phyloP scores from a whole-genome alignment of 2,329 filamentous ascomycete species.

The Metarhizium brunneum region DNA sequence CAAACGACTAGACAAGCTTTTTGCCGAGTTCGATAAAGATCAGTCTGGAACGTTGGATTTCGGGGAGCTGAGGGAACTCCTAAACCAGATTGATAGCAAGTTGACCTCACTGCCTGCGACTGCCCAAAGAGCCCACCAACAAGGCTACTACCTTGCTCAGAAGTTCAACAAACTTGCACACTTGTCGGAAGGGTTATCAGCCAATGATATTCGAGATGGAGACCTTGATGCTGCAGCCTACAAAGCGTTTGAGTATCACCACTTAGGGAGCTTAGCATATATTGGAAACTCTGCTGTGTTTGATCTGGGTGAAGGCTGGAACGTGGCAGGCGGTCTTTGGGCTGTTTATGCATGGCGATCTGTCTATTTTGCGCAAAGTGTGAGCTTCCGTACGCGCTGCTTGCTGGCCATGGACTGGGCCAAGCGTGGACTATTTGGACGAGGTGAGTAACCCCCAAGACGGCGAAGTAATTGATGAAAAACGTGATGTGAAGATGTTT shows the following conservation, averaged over 20 bases:
- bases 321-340: slow-evolving; percentile 71
- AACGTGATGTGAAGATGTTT: neutral
- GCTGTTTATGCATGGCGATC: slow-evolving; percentile 95
- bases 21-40: slow-evolving; percentile 86
- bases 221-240: slow-evolving; percentile 89
- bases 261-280: slow-evolving; percentile 87
- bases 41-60: slow-evolving; percentile 91
- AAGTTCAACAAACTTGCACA: slow-evolving; percentile 91
- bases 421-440: slow-evolving; percentile 90
- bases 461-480: neutral
- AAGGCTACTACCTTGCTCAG: slow-evolving; percentile 82
- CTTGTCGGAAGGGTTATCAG: slow-evolving; percentile 60
- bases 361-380: slow-evolving; percentile 95
- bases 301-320: slow-evolving; percentile 72
- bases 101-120: slow-evolving; percentile 91
- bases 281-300: slow-evolving; percentile 96
- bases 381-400: slow-evolving; percentile 80
- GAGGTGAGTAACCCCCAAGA: slow-evolving; percentile 57
- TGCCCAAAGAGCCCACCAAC: slow-evolving; percentile 91
- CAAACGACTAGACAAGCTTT: slow-evolving; percentile 81
- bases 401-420: slow-evolving; percentile 97
- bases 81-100: slow-evolving; percentile 89
- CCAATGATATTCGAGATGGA: slow-evolving; percentile 78
- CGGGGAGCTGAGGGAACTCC: slow-evolving; percentile 77
- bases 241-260: slow-evolving; percentile 88